Evolutionary conservation across 2,329 filamentous ascomycete genomes (phyloP).

Genomic region (Nothomitra cinnamomea): DNA sequence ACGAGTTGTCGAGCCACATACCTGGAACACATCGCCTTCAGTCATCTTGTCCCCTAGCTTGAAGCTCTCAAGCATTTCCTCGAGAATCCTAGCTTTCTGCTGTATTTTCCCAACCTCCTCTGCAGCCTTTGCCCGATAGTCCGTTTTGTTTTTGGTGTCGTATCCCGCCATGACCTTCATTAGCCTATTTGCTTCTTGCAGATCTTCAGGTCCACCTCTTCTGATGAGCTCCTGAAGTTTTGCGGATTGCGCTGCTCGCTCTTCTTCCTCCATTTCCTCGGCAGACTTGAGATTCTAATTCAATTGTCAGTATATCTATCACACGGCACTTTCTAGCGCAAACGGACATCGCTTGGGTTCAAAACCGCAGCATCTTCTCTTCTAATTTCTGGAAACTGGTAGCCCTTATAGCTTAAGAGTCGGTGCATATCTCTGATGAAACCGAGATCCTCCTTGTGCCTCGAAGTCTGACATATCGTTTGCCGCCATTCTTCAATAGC

Average conservation of each 20-base stretch:
- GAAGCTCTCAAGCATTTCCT: slow-evolving; percentile 81
- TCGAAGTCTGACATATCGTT: slow-evolving; percentile 94
- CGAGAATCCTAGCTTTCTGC: slow-evolving; percentile 79
- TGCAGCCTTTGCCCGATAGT: slow-evolving; percentile 93
- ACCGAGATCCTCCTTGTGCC: slow-evolving; percentile 92
- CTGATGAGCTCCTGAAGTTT: slow-evolving; percentile 95
- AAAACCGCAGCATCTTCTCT: slow-evolving; percentile 89
- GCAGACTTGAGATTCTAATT: slow-evolving; percentile 77
- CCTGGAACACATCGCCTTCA: slow-evolving; percentile 52
- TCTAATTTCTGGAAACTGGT: slow-evolving; percentile 82
- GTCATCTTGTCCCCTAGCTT: slow-evolving; percentile 63
- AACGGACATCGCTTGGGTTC: slow-evolving; percentile 77
- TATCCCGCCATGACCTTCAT: slow-evolving; percentile 99
- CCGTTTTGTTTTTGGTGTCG: slow-evolving; percentile 87
- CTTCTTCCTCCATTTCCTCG: slow-evolving; percentile 98
- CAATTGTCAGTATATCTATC: slow-evolving; percentile 11
- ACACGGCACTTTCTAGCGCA: background rate
- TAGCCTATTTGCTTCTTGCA: slow-evolving; percentile 90
- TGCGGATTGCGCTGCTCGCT: slow-evolving; percentile 86
- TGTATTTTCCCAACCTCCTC: slow-evolving; percentile 91
- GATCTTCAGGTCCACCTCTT: slow-evolving; percentile 73
- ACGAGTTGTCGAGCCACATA: slow-evolving; percentile 15
- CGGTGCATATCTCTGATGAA: slow-evolving; percentile 97
- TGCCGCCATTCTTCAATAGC: slow-evolving; percentile 96
- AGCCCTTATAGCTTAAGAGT: slow-evolving; percentile 89